Conservation (phyloP, 352 stramenopile genomes). For the Globisporangium cederbergense region DNA sequence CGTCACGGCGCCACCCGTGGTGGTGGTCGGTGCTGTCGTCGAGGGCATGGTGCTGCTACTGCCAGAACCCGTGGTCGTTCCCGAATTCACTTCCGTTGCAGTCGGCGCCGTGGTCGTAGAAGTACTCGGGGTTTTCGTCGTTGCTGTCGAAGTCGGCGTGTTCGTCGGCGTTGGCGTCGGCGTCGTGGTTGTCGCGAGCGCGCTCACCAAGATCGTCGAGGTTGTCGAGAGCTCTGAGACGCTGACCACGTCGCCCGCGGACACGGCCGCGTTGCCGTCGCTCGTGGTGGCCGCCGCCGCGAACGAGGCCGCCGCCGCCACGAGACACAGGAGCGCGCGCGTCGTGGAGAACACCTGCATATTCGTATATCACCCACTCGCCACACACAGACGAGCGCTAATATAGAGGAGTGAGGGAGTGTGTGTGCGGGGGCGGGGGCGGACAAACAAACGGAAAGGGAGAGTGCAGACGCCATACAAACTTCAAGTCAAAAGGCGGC, state of each 20-base stretch:
- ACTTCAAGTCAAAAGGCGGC: not conserved
- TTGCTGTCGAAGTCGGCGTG: not conserved
- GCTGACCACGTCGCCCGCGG: constrained; percentile 11
- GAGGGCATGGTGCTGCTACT: not conserved
- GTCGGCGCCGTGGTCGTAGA: not conserved
- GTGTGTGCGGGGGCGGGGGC: not conserved
- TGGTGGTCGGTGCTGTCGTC: constrained; percentile 6
- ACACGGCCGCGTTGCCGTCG: constrained; percentile 10
- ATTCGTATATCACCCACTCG: not conserved
- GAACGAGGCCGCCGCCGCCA: not conserved
- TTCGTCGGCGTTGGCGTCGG: not conserved
- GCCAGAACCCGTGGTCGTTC: constrained; percentile 3
- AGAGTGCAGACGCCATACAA: not conserved
- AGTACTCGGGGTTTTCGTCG: not conserved
- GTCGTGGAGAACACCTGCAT: constrained; percentile 14
- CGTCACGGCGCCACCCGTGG: constrained; percentile 22
- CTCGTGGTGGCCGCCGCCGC: not conserved
- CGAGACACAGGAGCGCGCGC: constrained; percentile 10
- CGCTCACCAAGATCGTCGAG: constrained; percentile 5
- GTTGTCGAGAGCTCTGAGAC: constrained; percentile 7
- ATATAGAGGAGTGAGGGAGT: constrained; percentile 1
- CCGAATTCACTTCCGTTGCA: not conserved
- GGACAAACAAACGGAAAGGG: not conserved
- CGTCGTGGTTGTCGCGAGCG: constrained; percentile 11
- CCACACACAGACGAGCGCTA: not conserved